Conservation (phyloP, 2,329 filamentous ascomycete genomes). For the Talaromyces albobiverticillius region DNA sequence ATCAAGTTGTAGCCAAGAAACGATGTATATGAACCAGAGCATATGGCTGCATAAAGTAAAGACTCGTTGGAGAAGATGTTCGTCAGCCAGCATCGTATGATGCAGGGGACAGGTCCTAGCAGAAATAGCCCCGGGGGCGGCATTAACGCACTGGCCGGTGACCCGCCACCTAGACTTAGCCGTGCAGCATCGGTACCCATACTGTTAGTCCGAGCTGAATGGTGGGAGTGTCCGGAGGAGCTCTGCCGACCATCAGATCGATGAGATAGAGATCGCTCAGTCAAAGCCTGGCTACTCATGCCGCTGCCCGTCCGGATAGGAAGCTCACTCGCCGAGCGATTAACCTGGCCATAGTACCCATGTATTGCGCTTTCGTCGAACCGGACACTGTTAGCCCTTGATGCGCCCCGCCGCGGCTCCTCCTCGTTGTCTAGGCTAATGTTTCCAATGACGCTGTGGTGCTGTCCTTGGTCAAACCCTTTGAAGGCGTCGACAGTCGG, state of each 20-base stretch:
- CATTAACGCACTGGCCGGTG: slow-evolving; percentile 57
- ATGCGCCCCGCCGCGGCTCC: slow-evolving; percentile 78
- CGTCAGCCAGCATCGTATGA: slow-evolving; percentile 93
- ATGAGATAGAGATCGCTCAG: slow-evolving; percentile 87
- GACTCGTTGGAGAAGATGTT: slow-evolving; percentile 85
- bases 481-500: slow-evolving; percentile 83
- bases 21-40: slow-evolving; percentile 86
- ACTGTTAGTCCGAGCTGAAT: slow-evolving; percentile 81
- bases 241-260: slow-evolving; percentile 95
- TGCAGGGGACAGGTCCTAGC: slow-evolving; percentile 84
- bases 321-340: slow-evolving; percentile 79
- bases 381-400: slow-evolving; percentile 91
- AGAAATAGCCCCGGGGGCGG: slow-evolving; percentile 83
- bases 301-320: slow-evolving; percentile 75
- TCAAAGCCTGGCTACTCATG: slow-evolving; percentile 74
- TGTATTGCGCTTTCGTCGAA: slow-evolving; percentile 96
- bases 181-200: slow-evolving; percentile 74
- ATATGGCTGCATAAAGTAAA: slow-evolving; percentile 86
- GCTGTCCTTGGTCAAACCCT: slow-evolving; percentile 79
- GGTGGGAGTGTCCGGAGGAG: slow-evolving; percentile 77
- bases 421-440: slow-evolving; percentile 86
- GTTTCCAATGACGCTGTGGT: slow-evolving; percentile 73
- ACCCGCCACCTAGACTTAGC: slow-evolving; percentile 62
- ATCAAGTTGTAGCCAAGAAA: slow-evolving; percentile 74
- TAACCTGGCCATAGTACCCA: slow-evolving; percentile 80